A percentile compares a stretch with the other conserved stretches of the same genome.
Conservation (phyloP, 768 basidiomycete genomes). For the Rickenella mellea region DNA sequence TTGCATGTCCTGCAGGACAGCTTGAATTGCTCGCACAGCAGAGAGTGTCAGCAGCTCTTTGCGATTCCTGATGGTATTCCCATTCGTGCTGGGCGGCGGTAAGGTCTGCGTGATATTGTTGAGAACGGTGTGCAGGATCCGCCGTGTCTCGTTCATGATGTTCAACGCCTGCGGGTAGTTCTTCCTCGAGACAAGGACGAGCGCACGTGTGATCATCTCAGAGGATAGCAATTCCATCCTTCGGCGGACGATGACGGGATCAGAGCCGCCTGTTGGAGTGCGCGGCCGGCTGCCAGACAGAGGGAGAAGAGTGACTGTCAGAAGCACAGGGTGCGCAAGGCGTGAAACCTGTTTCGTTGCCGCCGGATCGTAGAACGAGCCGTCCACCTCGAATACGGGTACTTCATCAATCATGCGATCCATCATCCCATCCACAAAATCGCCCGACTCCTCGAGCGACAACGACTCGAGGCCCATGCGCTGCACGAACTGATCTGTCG, state of each 20-base stretch:
- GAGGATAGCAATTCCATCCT: conserved; percentile 94
- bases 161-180: conserved; percentile 88
- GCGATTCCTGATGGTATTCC: conserved; percentile 45
- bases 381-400: conserved; percentile 92
- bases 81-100: conserved; percentile 40
- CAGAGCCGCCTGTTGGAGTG: conserved; percentile 36
- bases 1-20: conserved; percentile 83
- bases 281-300: conserved; percentile 22
- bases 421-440: conserved; percentile 88
- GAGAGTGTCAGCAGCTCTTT: conserved; percentile 67
- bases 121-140: conserved; percentile 85
- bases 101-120: conserved; percentile 74
- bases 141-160: conserved; percentile 83
- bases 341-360: conserved; percentile 78
- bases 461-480: conserved; percentile 75
- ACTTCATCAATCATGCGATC: conserved; percentile 96
- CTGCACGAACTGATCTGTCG: conserved; percentile 84
- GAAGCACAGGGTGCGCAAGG: conserved; percentile 86
- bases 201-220: conserved; percentile 93
- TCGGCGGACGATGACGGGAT: conserved; percentile 84
- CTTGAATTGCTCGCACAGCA: conserved; percentile 74
- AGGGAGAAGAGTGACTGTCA: conserved; percentile 87
- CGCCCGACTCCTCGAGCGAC: conserved; percentile 58
- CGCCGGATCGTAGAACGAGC: conserved; percentile 88
- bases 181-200: conserved; percentile 85